A percentile compares a stretch with the other conserved stretches of the same genome.
Evolutionary conservation across 805 yeast species (phyloP).

Genomic region (Cyberlindnera meyerae): DNA sequence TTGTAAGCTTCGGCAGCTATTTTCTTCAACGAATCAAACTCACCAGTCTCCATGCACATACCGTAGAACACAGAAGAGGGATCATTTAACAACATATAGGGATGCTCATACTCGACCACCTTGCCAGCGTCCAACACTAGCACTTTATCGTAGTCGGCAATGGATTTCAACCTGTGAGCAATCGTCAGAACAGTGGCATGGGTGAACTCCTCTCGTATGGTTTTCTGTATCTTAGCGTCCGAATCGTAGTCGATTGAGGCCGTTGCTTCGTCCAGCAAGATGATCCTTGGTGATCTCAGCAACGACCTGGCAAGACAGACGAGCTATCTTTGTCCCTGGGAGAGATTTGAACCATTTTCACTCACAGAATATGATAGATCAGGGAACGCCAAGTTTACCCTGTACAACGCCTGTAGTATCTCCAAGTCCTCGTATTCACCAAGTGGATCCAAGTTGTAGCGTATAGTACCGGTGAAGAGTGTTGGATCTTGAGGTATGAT

Average conservation of each 20-base stretch:
- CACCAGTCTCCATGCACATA: slow-evolving; percentile 21
- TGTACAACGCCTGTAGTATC: slow-evolving; percentile 55
- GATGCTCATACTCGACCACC: slow-evolving; percentile 48
- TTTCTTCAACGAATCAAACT: no score
- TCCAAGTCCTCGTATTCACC: slow-evolving; percentile 47
- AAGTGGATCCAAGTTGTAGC: slow-evolving; percentile 70
- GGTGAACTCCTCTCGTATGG: slow-evolving; percentile 50
- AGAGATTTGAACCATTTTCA: slow-evolving; percentile 63
- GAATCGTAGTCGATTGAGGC: slow-evolving; percentile 68
- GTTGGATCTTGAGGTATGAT: slow-evolving; percentile 82
- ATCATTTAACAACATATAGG: slow-evolving; percentile 35
- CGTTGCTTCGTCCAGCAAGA: slow-evolving; percentile 69
- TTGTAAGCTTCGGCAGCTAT: no score
- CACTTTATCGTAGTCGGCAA: slow-evolving; percentile 50
- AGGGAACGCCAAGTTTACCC: slow-evolving; percentile 49
- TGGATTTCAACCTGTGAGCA: slow-evolving; percentile 64
- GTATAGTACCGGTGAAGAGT: slow-evolving; percentile 60
- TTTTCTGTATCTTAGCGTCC: slow-evolving; percentile 54
- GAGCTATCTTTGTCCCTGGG: slow-evolving; percentile 64
- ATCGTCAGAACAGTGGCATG: slow-evolving; percentile 62
- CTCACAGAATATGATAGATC: no score
- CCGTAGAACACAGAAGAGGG: slow-evolving; percentile 39
- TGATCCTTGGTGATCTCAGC: slow-evolving; percentile 51
- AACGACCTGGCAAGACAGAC: slow-evolving; percentile 64
- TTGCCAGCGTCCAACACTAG: slow-evolving; percentile 54